A percentile compares a stretch with the other conserved stretches of the same genome.
These are phyloP conservation scores for Zalaria obscura DNA, from an alignment of 2,329 filamentous ascomycete species.

Conservation along the genomic window DNA sequence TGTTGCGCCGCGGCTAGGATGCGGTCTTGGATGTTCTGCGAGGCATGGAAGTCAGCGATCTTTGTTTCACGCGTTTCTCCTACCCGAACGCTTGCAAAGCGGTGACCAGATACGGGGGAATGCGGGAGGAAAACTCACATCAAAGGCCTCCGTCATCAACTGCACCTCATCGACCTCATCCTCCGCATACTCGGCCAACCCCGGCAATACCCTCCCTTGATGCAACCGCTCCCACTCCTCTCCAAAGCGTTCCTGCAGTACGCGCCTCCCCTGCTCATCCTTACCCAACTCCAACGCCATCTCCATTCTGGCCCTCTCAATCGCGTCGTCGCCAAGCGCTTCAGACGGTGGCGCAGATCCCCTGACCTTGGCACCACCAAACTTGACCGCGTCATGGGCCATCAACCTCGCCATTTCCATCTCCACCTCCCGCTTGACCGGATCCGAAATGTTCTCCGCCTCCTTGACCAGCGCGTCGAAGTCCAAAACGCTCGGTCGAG, in stretches of 20 bases:
- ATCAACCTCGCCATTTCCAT: conserved; percentile 67
- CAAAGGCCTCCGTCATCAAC: conserved; percentile 57
- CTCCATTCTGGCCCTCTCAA: conserved; percentile 63
- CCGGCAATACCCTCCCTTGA: conserved; percentile 45
- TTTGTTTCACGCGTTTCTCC: neutral
- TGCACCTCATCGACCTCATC: conserved; percentile 57
- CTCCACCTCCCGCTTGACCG: conserved; percentile 55
- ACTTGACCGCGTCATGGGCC: conserved; percentile 65
- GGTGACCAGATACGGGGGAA: neutral
- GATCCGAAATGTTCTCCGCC: conserved; percentile 46
- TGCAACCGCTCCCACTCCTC: conserved; percentile 37
- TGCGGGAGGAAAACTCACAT: conserved; percentile 36
- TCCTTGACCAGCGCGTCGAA: conserved; percentile 51
- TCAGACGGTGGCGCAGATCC: conserved; percentile 47
- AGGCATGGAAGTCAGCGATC: conserved; percentile 1
- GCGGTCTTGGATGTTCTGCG: conserved; percentile 53
- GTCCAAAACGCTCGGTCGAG: conserved; percentile 62
- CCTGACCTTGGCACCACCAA: conserved; percentile 52
- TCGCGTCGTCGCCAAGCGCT: conserved; percentile 52
- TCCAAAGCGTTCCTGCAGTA: conserved; percentile 32
- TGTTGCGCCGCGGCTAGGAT: conserved; percentile 63
- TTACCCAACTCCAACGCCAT: conserved; percentile 54
- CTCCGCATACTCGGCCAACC: conserved; percentile 65
- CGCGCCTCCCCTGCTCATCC: conserved; percentile 32
- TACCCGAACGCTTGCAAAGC: no score